Percentiles rank a stretch among this genome's conserved stretches.
Conservation (phyloP, 2,329 filamentous ascomycete species). For the Fusarium albosuccineum region DNA sequence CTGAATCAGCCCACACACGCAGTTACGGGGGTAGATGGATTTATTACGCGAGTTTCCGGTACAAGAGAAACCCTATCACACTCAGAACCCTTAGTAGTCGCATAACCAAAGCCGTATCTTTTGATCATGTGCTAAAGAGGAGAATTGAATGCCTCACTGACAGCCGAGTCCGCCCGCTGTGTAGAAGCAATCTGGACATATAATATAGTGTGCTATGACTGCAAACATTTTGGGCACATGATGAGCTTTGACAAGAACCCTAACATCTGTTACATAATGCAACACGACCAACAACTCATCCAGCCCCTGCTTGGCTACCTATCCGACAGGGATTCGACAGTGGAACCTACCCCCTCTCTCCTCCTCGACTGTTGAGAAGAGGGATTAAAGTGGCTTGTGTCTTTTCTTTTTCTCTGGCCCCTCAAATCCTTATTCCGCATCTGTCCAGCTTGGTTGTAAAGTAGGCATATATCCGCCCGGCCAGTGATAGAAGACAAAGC, state of each 20-base stretch:
- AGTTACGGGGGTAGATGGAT: too few species aligned
- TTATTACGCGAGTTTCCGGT: too few species aligned
- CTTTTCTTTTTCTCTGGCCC: background rate
- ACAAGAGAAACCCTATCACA: too few species aligned
- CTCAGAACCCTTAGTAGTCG: too few species aligned
- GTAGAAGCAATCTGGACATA: too few species aligned
- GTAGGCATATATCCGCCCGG: background rate
- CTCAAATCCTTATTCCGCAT: background rate
- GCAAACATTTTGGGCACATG: too few species aligned
- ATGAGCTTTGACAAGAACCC: background rate
- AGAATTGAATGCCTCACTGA: too few species aligned
- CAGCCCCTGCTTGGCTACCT: background rate
- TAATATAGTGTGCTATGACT: too few species aligned
- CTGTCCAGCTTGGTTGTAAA: background rate
- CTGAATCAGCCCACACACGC: too few species aligned
- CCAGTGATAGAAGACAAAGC: background rate
- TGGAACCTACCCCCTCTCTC: background rate
- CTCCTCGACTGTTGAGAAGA: background rate
- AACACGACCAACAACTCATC: slow-evolving; percentile 3
- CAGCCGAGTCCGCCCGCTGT: too few species aligned
- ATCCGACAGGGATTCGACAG: background rate
- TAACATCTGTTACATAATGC: background rate
- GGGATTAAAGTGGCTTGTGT: background rate
- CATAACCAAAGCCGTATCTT: too few species aligned
- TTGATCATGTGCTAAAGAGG: too few species aligned